Evolutionary conservation across 331 rosid species (phyloP).

Genomic region (Quercus lobata): DNA sequence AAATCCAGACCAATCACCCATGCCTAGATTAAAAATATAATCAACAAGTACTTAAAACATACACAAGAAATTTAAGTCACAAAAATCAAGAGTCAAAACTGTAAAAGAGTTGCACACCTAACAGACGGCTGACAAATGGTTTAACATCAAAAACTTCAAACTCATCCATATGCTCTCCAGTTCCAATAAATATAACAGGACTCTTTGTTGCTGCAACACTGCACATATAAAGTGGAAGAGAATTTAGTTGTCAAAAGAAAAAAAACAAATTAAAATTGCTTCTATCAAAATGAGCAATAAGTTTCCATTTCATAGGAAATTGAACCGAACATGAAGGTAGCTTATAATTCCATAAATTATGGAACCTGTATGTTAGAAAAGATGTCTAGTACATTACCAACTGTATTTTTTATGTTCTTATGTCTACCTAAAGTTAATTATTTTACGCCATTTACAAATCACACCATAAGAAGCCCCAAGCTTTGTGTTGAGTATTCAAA

Average conservation of each 20-base stretch:
- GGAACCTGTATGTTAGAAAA: not conserved
- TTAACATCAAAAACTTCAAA: constrained; percentile 89
- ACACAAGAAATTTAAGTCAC: not conserved
- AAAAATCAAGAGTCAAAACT: not conserved
- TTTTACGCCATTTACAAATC: not conserved
- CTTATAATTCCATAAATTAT: not conserved
- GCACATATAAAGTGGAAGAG: constrained; percentile 20
- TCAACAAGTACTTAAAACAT: not conserved
- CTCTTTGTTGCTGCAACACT: constrained; percentile 95
- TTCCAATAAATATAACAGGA: constrained; percentile 84
- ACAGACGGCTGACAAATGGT: constrained; percentile 83
- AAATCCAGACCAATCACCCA: constrained; percentile 91
- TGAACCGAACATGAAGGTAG: not conserved
- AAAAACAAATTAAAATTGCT: constrained; percentile 9
- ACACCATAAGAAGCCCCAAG: not conserved
- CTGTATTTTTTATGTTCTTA: not conserved
- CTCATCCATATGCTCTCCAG: constrained; percentile 91
- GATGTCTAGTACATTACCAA: not conserved
- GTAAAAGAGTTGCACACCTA: constrained; percentile 41
- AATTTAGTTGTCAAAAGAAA: constrained; percentile 16
- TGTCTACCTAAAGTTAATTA: not conserved
- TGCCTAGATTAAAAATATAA: constrained; percentile 43
- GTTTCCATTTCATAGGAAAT: not conserved
- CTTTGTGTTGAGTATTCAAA: not conserved
- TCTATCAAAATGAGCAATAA: constrained; percentile 2